These are phyloP conservation scores for Rhexocercosporidium sp. DNA, from an alignment of 2,329 filamentous ascomycete genomes.

Conservation along the genomic window DNA sequence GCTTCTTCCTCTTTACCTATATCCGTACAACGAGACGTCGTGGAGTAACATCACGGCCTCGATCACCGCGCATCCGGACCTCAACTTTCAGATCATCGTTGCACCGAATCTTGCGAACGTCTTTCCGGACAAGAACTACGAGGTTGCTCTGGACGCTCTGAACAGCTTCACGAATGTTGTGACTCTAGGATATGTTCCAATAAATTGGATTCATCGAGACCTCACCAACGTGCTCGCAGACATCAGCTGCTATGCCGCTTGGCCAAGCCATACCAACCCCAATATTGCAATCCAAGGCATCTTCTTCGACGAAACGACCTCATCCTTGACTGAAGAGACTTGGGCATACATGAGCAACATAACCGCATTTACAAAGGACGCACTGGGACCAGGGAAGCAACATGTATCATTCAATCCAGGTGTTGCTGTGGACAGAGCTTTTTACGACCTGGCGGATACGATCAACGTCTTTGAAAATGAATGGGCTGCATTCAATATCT, in stretches of 20 bases:
- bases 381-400: constrained; percentile 26
- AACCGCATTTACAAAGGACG: constrained; percentile 27
- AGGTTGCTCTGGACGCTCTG: constrained; percentile 26
- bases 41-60: constrained; percentile 31
- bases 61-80: constrained; percentile 27
- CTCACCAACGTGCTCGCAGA: constrained; percentile 44
- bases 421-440: constrained; percentile 27
- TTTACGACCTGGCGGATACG: constrained; percentile 32
- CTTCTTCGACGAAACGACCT: constrained; percentile 33
- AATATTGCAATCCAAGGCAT: constrained; percentile 35
- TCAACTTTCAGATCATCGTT: constrained; percentile 34
- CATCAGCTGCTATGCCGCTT: constrained; percentile 46
- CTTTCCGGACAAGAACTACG: constrained; percentile 33
- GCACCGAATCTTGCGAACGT: constrained; percentile 29
- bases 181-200: constrained; percentile 49
- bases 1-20: constrained; percentile 35
- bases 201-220: constrained; percentile 42
- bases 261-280: constrained; percentile 34
- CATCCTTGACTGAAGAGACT: constrained; percentile 20
- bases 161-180: constrained; percentile 40
- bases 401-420: constrained; percentile 33
- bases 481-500: constrained; percentile 28
- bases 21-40: constrained; percentile 32
- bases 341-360: constrained; percentile 30
- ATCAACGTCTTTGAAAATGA: constrained; percentile 34